Evolutionary conservation across 768 basidiomycete genomes (phyloP).

Genomic region (Hysterangium stoloniferum): DNA sequence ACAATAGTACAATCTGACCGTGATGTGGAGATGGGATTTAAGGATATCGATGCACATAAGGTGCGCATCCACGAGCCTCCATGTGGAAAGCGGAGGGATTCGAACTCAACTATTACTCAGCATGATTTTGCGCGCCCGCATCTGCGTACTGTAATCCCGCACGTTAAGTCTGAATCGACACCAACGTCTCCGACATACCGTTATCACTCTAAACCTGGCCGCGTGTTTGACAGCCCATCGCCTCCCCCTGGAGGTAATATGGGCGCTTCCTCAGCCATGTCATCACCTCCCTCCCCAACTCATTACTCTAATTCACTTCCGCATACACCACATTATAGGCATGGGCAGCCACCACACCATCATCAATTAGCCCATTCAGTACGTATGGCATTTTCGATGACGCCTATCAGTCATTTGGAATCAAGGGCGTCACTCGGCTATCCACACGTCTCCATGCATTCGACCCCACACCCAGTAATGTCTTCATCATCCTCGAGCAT

Average conservation of each 20-base stretch:
- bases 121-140: conserved; percentile 5
- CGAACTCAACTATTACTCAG: conserved; percentile 2
- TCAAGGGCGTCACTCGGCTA: conserved; percentile 28
- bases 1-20: not conserved
- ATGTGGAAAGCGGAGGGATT: conserved; percentile 6
- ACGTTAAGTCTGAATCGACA: conserved; percentile 10
- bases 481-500: conserved; percentile 4
- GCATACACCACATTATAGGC: conserved; percentile 10
- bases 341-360: conserved; percentile 19
- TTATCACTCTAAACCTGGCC: not conserved
- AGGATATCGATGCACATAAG: not conserved
- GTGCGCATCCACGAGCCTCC: not conserved
- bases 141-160: conserved; percentile 2
- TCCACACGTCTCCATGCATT: conserved; percentile 25
- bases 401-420: conserved; percentile 50
- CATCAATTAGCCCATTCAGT: conserved; percentile 78
- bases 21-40: not conserved
- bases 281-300: conserved; percentile 9
- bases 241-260: not conserved
- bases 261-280: not conserved
- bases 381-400: conserved; percentile 87
- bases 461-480: conserved; percentile 19
- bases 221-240: not conserved
- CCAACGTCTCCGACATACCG: conserved; percentile 9
- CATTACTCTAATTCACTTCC: conserved; percentile 14